Percentiles rank a stretch among this genome's conserved stretches.
These are phyloP conservation scores for Lagenidium sp. DNA, from an alignment of 352 stramenopile genomes.

Conservation along the genomic window DNA sequence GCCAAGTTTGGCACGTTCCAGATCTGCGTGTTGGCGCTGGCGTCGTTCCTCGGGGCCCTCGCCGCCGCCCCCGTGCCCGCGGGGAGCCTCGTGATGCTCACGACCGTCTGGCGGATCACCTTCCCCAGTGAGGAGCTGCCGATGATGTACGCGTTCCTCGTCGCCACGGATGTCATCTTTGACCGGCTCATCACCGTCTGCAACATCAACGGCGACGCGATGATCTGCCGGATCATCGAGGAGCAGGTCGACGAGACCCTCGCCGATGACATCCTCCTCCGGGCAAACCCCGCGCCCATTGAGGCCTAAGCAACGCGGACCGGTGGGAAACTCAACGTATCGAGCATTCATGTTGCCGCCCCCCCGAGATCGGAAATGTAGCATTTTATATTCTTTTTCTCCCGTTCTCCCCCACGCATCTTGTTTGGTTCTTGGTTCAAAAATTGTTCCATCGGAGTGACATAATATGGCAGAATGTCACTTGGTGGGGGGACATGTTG, in stretches of 20 bases:
- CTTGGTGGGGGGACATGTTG: too few species aligned
- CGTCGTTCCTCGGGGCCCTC: constrained; percentile 48
- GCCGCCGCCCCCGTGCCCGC: constrained; percentile 46
- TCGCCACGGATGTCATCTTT: constrained; percentile 60
- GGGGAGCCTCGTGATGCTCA: constrained; percentile 52
- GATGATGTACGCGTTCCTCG: constrained; percentile 46
- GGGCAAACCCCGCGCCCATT: constrained; percentile 6
- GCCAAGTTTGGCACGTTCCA: constrained; percentile 23
- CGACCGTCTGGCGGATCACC: constrained; percentile 61
- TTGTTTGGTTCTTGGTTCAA: too few species aligned
- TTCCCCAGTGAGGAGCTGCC: constrained; percentile 45
- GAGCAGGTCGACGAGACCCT: constrained; percentile 42
- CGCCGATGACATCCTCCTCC: constrained; percentile 9
- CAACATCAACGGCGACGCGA: constrained; percentile 70
- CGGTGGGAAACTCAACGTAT: too few species aligned
- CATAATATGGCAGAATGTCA: too few species aligned
- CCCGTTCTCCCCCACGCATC: too few species aligned
- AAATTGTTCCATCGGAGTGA: too few species aligned
- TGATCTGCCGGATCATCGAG: constrained; percentile 63
- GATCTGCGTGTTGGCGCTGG: constrained; percentile 39
- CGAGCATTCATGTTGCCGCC: too few species aligned
- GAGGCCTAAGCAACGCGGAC: constrained; percentile 6
- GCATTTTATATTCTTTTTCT: too few species aligned
- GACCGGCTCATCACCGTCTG: constrained; percentile 63
- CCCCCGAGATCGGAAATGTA: too few species aligned